Evolutionary conservation across 331 rosid genomes (phyloP).

Genomic region (Saraca asoca): DNA sequence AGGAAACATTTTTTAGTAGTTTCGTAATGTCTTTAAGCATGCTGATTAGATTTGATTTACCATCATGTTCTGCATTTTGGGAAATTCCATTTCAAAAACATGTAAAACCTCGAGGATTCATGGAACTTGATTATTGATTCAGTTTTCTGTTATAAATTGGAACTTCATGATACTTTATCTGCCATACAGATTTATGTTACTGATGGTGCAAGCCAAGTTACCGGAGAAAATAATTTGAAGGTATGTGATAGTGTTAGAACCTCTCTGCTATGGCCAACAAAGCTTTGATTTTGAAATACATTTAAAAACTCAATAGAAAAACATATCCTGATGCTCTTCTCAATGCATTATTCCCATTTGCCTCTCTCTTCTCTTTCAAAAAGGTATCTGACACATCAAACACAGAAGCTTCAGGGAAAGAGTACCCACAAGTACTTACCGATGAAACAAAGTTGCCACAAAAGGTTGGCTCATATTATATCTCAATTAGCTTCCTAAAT

Average conservation of each 20-base stretch:
- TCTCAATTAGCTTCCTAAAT: not conserved
- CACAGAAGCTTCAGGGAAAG: conserved; percentile 19
- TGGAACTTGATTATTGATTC: not conserved
- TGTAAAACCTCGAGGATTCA: not conserved
- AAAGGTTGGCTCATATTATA: conserved; percentile 30
- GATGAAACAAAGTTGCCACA: conserved; percentile 13
- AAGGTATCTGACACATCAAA: conserved; percentile 31
- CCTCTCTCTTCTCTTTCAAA: not conserved
- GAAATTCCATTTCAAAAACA: too few species aligned
- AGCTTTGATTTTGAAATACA: not conserved
- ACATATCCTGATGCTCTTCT: too few species aligned
- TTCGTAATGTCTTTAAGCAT: too few species aligned
- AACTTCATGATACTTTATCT: not conserved
- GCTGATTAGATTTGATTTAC: too few species aligned
- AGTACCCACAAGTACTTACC: conserved; percentile 27
- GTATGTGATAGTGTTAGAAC: conserved; percentile 20
- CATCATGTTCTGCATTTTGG: too few species aligned
- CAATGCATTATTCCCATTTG: not conserved
- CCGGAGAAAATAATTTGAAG: conserved; percentile 3
- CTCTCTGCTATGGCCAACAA: not conserved
- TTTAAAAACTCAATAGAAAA: too few species aligned
- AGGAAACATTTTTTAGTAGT: too few species aligned
- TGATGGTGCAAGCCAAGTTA: conserved; percentile 15
- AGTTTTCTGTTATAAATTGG: conserved; percentile 3
- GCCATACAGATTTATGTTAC: conserved; percentile 31